phyloP scores from a whole-genome alignment of 805 yeast species.

The Teunomyces tritomae region DNA sequence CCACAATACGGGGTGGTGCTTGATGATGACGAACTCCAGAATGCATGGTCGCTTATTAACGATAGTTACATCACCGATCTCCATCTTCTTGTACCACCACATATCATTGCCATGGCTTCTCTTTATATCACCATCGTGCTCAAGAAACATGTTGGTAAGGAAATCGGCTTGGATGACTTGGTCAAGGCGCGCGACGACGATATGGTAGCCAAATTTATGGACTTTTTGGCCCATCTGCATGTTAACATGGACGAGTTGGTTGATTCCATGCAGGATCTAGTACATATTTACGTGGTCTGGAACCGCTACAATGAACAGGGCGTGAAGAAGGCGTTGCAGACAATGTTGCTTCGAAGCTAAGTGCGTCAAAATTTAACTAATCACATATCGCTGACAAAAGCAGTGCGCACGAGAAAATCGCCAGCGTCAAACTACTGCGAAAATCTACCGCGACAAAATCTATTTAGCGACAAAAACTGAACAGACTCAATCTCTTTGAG shows the following conservation, averaged over 20 bases:
- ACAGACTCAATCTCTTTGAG: too few species aligned
- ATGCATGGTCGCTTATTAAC: constrained; percentile 85
- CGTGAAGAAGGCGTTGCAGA: constrained; percentile 49
- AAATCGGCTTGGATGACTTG: constrained; percentile 38
- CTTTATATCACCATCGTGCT: constrained; percentile 74
- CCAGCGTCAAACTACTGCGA: too few species aligned
- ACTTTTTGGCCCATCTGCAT: constrained; percentile 71
- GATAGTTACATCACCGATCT: constrained; percentile 88
- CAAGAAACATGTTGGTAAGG: constrained; percentile 30
- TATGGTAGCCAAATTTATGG: constrained; percentile 55
- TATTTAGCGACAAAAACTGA: too few species aligned
- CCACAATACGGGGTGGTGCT: constrained; percentile 32
- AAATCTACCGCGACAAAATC: too few species aligned
- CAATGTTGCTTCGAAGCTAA: constrained; percentile 30
- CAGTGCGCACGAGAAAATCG: not conserved
- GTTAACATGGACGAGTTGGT: constrained; percentile 74
- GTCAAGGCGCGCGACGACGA: constrained; percentile 36
- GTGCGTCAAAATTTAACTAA: too few species aligned
- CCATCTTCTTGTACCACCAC: constrained; percentile 83
- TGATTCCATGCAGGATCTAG: constrained; percentile 80
- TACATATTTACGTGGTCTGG: constrained; percentile 83
- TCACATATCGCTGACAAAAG: too few species aligned
- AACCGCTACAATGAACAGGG: constrained; percentile 72
- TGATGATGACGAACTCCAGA: constrained; percentile 69
- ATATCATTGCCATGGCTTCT: constrained; percentile 77